Percentiles rank a stretch among this genome's conserved stretches.
These are phyloP conservation scores for Uromyces viciae-fabae DNA, from an alignment of 1,284 basidiomycete genomes.

Conservation along the genomic window DNA sequence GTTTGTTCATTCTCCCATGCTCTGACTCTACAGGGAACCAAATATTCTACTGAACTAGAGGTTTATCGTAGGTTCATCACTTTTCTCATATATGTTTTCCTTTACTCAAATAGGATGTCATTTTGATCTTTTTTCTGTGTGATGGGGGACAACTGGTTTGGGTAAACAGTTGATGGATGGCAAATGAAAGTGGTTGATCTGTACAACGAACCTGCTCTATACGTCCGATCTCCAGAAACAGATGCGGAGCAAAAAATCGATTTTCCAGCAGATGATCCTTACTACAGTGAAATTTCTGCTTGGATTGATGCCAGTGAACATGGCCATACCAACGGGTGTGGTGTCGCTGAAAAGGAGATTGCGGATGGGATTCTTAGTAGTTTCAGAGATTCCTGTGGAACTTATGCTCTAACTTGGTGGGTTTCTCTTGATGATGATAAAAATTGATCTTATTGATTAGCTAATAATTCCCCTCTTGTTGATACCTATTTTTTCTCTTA, in stretches of 20 bases:
- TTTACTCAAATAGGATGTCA: background rate
- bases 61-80: conserved; percentile 51
- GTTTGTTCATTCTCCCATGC: conserved; percentile 84
- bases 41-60: conserved; percentile 89
- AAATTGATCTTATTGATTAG: conserved; percentile 32
- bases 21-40: conserved; percentile 78
- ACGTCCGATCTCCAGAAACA: conserved; percentile 76
- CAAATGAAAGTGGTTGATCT: conserved; percentile 75
- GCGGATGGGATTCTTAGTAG: conserved; percentile 36
- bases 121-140: background rate
- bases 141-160: background rate
- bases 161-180: conserved; percentile 78
- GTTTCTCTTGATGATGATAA: background rate
- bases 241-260: conserved; percentile 63
- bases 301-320: conserved; percentile 42
- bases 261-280: background rate
- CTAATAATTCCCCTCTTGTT: background rate
- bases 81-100: background rate
- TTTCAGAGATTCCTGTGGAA: conserved; percentile 40
- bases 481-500: background rate
- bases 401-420: conserved; percentile 44
- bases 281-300: conserved; percentile 13
- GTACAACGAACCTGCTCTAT: conserved; percentile 68
- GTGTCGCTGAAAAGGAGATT: conserved; percentile 27
- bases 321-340: background rate